A percentile compares a stretch with the other conserved stretches of the same genome.
Conservation (phyloP, 768 basidiomycete genomes). For the Multifurca ochricompacta region DNA sequence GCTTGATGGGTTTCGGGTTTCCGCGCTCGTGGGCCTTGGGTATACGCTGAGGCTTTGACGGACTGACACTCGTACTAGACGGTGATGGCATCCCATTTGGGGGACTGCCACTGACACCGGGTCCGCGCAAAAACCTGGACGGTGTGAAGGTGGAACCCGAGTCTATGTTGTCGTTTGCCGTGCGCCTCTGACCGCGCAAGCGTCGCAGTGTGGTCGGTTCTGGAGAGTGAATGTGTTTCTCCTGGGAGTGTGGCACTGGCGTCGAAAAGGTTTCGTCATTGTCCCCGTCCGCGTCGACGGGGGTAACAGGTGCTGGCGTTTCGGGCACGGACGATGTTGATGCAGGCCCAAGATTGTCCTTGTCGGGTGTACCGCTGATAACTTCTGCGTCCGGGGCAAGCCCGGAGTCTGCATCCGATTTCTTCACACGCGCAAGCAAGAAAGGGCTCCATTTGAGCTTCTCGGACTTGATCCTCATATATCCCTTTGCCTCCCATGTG, state of each 20-base stretch:
- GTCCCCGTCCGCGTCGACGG: constrained; percentile 8
- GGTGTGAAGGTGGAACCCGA: constrained; percentile 10
- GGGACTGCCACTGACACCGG: constrained; percentile 15
- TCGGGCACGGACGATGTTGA: constrained; percentile 16
- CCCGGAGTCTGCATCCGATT: constrained; percentile 22
- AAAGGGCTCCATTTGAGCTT: constrained; percentile 95
- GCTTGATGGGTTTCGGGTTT: neutral
- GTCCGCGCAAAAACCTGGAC: constrained; percentile 14
- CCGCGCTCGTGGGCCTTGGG: constrained; percentile 2
- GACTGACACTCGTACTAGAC: constrained; percentile 6
- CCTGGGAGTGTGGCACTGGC: constrained; percentile 8
- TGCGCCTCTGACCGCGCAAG: constrained; percentile 15
- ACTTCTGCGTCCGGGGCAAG: constrained; percentile 9
- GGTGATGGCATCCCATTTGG: constrained; percentile 8
- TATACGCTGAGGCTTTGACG: neutral
- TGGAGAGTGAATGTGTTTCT: constrained; percentile 16
- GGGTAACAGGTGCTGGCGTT: constrained; percentile 16
- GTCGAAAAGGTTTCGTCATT: constrained; percentile 7
- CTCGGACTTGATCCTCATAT: constrained; percentile 68
- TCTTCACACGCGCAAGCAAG: constrained; percentile 47
- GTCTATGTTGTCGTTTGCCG: neutral
- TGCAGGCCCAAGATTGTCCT: constrained; percentile 11
- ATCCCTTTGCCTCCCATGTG: constrained; percentile 72
- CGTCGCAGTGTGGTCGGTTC: constrained; percentile 8
- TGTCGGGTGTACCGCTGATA: constrained; percentile 10